Evolutionary conservation across 306 rosid genomes (phyloP).

Genomic region (Quillaja saponaria): DNA sequence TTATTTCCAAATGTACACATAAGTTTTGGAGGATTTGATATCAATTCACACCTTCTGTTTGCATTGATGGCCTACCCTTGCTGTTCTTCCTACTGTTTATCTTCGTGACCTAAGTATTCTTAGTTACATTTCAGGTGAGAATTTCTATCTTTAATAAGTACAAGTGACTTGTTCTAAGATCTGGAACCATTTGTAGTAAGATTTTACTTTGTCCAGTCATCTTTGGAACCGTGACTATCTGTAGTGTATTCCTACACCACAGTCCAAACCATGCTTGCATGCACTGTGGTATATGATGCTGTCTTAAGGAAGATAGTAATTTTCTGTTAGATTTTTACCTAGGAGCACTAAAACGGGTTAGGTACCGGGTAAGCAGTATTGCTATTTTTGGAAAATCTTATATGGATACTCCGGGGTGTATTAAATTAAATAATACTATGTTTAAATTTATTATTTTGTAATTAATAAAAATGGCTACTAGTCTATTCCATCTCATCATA

Average conservation of each 20-base stretch:
- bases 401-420: too few species aligned
- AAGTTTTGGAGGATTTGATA: constrained; percentile 55
- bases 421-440: too few species aligned
- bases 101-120: constrained; percentile 90
- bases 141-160: not conserved
- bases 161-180: not conserved
- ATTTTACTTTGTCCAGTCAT: constrained; percentile 1
- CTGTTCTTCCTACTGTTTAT: constrained; percentile 97
- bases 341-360: too few species aligned
- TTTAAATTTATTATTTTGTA: too few species aligned
- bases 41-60: constrained; percentile 60
- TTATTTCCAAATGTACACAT: constrained; percentile 81
- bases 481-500: too few species aligned
- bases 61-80: constrained; percentile 78
- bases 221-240: not conserved
- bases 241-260: not conserved
- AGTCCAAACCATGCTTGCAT: constrained; percentile 16
- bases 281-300: not conserved
- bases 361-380: too few species aligned
- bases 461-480: too few species aligned
- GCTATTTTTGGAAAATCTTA: too few species aligned
- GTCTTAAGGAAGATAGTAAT: too few species aligned
- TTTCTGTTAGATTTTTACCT: too few species aligned
- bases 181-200: not conserved
- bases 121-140: constrained; percentile 88